Conservation (phyloP, 495 filamentous ascomycete genomes). For the Aspergillus leporis region DNA sequence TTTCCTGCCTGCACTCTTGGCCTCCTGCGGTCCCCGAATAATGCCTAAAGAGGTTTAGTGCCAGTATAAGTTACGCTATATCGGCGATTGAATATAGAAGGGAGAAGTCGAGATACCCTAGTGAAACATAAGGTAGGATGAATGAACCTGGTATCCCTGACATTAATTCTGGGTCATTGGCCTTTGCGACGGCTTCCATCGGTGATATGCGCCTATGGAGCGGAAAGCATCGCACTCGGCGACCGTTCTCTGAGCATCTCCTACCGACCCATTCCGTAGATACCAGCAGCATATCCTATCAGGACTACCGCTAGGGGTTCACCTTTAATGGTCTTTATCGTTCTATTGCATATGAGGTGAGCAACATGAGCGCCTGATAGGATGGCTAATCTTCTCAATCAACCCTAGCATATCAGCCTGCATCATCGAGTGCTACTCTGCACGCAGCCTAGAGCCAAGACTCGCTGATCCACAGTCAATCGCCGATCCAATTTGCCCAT, state of each 20-base stretch:
- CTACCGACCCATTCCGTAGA: background rate
- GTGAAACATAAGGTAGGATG: too few relatives aligned
- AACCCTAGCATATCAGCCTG: background rate
- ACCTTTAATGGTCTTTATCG: too few relatives aligned
- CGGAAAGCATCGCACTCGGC: background rate
- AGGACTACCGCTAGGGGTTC: background rate
- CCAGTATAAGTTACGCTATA: too few relatives aligned
- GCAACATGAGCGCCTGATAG: background rate
- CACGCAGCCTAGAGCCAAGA: background rate
- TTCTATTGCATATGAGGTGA: too few relatives aligned
- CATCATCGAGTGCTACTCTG: background rate
- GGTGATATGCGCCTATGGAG: background rate
- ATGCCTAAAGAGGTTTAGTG: too few relatives aligned
- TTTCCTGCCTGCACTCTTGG: too few relatives aligned
- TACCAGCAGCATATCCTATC: background rate
- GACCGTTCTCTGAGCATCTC: background rate
- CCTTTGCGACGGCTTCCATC: background rate
- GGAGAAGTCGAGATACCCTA: too few relatives aligned
- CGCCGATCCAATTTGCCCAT: slow-evolving; percentile 1
- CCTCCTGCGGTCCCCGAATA: too few relatives aligned
- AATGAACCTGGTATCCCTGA: too few relatives aligned
- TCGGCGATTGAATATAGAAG: too few relatives aligned
- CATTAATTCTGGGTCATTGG: too few relatives aligned
- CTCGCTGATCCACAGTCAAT: slow-evolving; percentile 18
- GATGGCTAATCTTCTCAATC: background rate